Evolutionary conservation across 345 rosid species (phyloP), one percentile per base, ranked within the genome.

Genomic region (Gossypium herbaceum): DNA sequence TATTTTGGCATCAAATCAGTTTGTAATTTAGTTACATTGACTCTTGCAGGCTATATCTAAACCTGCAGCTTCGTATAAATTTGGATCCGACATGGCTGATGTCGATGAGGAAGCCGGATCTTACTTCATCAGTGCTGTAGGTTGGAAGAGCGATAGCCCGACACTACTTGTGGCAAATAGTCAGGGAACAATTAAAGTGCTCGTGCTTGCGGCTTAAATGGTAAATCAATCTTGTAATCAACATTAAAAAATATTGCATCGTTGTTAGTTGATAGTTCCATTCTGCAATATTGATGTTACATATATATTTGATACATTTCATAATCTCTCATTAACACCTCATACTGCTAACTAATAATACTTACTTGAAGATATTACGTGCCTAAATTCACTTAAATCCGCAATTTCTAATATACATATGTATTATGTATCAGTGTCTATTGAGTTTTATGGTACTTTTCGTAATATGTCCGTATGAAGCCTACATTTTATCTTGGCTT

Each of bases 91-190:
- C 55, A 57, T 58, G 20, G 89, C 81, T 2, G 81, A 67, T 16
- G 73, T 75, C 0, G 85, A 83, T 25, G 87, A 81, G 41, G 84
- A 79, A n/a, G 76, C 71, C 4, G 85, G 78, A 57, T 77, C 88
- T 5, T 71, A 79, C 73, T 86, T 88, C 78, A 86, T 86, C 41
- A 88, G 91, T 50, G 91, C 91, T 2, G 88, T 90, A 51, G 85
- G 89, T 77, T 90, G 94, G 90, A 90, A 84, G 77, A 82, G 87
- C 27, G 89, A 81, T 43, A 83, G 90, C 76, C 86, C 87, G 2
- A 84, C 86, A 34, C 78, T 90, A 84, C 62, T 90, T 10, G 68
- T 90, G 6, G 92, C 90, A 5, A 88, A 90, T 73, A 86, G 94
- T 76, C 84, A 73, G 74, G 94, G 92, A 71, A 84, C 83, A 0